phyloP scores from a whole-genome alignment of 2,329 filamentous ascomycete species.

The Emericellopsis cladophorae region DNA sequence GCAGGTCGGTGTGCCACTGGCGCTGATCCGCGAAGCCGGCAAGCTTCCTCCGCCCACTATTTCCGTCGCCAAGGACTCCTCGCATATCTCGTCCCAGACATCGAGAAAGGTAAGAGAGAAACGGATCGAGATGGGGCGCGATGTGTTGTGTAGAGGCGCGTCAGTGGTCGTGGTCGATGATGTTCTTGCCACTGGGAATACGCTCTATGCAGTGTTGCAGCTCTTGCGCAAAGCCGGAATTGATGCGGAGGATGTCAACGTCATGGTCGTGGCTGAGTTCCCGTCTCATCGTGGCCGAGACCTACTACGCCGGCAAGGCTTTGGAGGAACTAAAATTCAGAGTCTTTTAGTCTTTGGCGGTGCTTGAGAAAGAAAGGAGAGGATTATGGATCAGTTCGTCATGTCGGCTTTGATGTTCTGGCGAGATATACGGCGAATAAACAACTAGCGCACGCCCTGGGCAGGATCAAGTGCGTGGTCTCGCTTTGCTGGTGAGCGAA shows the following conservation, averaged over 20 bases:
- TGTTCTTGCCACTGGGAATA: conserved; percentile 42
- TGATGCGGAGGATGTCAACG: conserved; percentile 20
- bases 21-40: conserved; percentile 38
- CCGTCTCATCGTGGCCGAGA: conserved; percentile 38
- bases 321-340: conserved; percentile 34
- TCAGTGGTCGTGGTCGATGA: conserved; percentile 46
- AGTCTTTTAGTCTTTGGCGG: conserved; percentile 33
- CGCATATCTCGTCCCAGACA: conserved; percentile 35
- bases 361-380: too few species aligned
- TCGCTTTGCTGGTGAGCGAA: too few species aligned
- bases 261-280: conserved; percentile 47
- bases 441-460: too few species aligned
- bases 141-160: conserved; percentile 22
- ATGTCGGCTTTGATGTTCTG: too few species aligned
- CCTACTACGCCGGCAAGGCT: conserved; percentile 29
- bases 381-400: too few species aligned
- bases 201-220: conserved; percentile 37
- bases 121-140: conserved; percentile 34
- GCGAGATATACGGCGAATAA: too few species aligned
- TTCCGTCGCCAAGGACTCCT: conserved; percentile 31
- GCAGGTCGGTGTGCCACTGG: conserved; percentile 26
- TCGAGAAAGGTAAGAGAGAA: conserved; percentile 12
- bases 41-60: conserved; percentile 46
- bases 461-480: too few species aligned
- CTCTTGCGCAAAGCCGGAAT: conserved; percentile 32